Evolutionary conservation across 1,284 basidiomycete species (phyloP), one percentile per base, ranked within the genome.

Genomic region (Phaffia rhodozyma): DNA sequence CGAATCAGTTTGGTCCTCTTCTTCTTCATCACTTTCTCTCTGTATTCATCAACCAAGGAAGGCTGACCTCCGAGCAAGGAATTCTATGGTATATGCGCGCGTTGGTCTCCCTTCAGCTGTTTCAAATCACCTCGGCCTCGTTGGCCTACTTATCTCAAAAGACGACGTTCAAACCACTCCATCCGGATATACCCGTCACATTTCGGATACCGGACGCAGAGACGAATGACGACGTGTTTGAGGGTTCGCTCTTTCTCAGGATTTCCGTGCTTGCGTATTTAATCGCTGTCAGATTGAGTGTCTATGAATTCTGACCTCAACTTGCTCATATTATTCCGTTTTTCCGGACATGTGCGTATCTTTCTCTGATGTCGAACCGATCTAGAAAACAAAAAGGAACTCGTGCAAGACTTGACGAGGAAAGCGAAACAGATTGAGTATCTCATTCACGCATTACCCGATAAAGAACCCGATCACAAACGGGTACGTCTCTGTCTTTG

Each of bases 111-210:
- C n/a, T 38, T 4, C 67, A 76, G 75, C 71, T 76, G 32, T 67
- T 76, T 54, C 73, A 72, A 32, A 72, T 75, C 68, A 72, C 74
- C n/a, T 71, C 73, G 34, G 70, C 72, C 16, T 74, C 74, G 20
- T 73, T 76, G 68, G 71, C 74, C 55, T 76, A 75, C 59, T 74
- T 76, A 47, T 74, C 73, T 47, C 71, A 71, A 63, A 66, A 70
- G n/a, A 73, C 75, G 16, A 70, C 72, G 60, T 75, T 76, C 62
- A 73, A 74, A 68, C 74, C 75, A 61, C 70, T 71, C 18, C 72
- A 71, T 21, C 61, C 66, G 3, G 66, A 69, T 21, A 72, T 76
- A 25, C 74, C 75, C 3, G 67, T 70, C 1, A 74, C 75, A 0
- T 64, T 73, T 11, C 65, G 69, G 34, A 71, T 70, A 1, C 56